Conservation (phyloP, 768 basidiomycete species). For the Amanita molliuscula region DNA sequence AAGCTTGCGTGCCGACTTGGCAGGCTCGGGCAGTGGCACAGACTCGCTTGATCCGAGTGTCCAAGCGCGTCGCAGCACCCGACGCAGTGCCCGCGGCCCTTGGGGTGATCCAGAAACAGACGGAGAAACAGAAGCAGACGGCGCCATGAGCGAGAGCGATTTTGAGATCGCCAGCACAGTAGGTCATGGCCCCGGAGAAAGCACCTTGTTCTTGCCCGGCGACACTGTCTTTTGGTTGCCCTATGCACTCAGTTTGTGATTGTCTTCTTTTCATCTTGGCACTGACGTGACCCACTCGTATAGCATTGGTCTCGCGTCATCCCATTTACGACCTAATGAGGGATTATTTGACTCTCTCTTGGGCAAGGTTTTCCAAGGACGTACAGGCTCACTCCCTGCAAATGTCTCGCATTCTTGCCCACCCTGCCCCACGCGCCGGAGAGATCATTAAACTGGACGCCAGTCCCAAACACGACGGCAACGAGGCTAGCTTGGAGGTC, state of each 20-base stretch:
- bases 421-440: slow-evolving; percentile 80
- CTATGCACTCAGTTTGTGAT: slow-evolving; percentile 71
- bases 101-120: slow-evolving; percentile 73
- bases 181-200: slow-evolving; percentile 78
- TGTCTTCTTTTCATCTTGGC: background rate
- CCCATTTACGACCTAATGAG: slow-evolving; percentile 94
- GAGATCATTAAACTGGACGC: slow-evolving; percentile 83
- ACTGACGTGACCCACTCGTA: background rate
- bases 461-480: slow-evolving; percentile 48
- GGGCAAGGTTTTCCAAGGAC: slow-evolving; percentile 91
- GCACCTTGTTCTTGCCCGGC: slow-evolving; percentile 79
- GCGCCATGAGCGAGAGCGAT: slow-evolving; percentile 78
- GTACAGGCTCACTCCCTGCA: slow-evolving; percentile 88
- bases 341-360: slow-evolving; percentile 91
- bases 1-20: slow-evolving; percentile 46
- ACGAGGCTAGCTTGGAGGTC: slow-evolving; percentile 58
- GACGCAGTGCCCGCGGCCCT: slow-evolving; percentile 52
- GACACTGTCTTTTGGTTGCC: slow-evolving; percentile 95
- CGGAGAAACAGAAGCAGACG: slow-evolving; percentile 64
- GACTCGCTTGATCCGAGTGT: slow-evolving; percentile 33
- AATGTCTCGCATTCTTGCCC: slow-evolving; percentile 79
- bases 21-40: slow-evolving; percentile 29
- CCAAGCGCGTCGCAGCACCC: slow-evolving; percentile 48
- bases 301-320: slow-evolving; percentile 82
- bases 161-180: slow-evolving; percentile 74